A percentile compares a stretch with the other conserved stretches of the same genome.
These are phyloP conservation scores for Colletotrichum gloeosporioides DNA, from an alignment of 2,329 filamentous ascomycete species.

Conservation along the genomic window DNA sequence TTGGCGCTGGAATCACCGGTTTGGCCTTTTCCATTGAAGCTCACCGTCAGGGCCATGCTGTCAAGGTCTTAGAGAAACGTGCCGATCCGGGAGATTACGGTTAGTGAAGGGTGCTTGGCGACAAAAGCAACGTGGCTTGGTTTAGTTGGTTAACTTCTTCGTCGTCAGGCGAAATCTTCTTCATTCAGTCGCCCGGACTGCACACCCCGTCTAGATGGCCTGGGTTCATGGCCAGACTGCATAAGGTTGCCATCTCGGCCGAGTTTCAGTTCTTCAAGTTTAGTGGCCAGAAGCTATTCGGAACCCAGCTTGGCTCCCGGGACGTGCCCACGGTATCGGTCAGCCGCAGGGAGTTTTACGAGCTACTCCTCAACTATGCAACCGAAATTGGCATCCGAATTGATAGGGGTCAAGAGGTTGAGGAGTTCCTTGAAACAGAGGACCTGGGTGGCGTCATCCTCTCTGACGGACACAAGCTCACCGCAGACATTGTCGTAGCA, in stretches of 20 bases:
- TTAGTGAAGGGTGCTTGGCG: not conserved
- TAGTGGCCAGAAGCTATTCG: not conserved
- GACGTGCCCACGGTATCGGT: not conserved
- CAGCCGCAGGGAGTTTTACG: not conserved
- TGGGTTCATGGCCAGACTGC: not conserved
- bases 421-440: not conserved
- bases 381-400: not conserved
- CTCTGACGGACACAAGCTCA: not conserved
- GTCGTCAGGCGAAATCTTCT: not conserved
- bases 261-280: not conserved
- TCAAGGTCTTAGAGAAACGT: constrained; percentile 2
- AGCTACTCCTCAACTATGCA: not conserved
- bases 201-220: not conserved
- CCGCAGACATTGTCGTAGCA: constrained; percentile 1
- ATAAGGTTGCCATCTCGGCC: not conserved
- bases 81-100: not conserved
- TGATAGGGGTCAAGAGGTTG: not conserved
- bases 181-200: not conserved
- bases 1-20: constrained; percentile 1
- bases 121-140: not conserved
- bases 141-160: not conserved
- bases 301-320: not conserved
- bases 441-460: not conserved
- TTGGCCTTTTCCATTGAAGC: constrained; percentile 16
- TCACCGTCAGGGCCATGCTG: constrained; percentile 11